Percentiles rank a stretch among this genome's conserved stretches.
These are phyloP conservation scores for Thuidium tamariscinum DNA, from an alignment of 225 moss, liverwort and hornwort genomes.

Conservation along the genomic window DNA sequence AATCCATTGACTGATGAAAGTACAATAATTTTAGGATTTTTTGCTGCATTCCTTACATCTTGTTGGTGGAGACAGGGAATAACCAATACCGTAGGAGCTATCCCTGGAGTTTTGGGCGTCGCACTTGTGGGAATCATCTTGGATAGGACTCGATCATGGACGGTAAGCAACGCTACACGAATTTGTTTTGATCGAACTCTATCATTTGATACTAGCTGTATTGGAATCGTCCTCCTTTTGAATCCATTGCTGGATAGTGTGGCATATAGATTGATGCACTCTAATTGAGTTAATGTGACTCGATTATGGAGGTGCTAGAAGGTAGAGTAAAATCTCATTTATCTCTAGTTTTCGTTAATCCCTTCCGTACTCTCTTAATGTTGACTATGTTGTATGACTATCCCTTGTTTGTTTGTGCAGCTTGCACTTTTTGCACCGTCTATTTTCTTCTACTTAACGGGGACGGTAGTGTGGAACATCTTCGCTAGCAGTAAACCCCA, in stretches of 20 bases:
- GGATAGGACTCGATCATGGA: slow-evolving; percentile 86
- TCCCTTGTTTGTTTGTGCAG: slow-evolving; percentile 35
- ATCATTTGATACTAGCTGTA: not conserved
- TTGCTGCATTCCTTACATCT: not conserved
- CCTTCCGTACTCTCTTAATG: not conserved
- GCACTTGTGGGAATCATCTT: slow-evolving; percentile 77
- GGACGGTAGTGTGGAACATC: slow-evolving; percentile 71
- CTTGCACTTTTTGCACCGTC: slow-evolving; percentile 87
- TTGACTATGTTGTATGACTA: not conserved
- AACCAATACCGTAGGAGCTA: slow-evolving; percentile 72
- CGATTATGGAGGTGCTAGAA: not conserved
- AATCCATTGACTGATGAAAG: not conserved
- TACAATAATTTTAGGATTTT: not conserved
- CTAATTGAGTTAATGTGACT: not conserved
- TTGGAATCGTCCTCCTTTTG: not conserved
- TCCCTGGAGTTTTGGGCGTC: slow-evolving; percentile 87
- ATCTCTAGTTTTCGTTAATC: not conserved
- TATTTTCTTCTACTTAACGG: slow-evolving; percentile 88
- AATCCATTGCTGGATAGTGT: not conserved
- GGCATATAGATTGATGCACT: not conserved
- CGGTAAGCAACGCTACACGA: slow-evolving; percentile 37
- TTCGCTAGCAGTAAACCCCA: slow-evolving; percentile 85
- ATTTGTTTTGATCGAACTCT: not conserved
- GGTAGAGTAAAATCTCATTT: not conserved
- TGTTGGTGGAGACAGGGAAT: slow-evolving; percentile 56